Percentiles rank a stretch among this genome's conserved stretches.
phyloP scores from a whole-genome alignment of 1,284 basidiomycete species.

The Leccinum solheimii region DNA sequence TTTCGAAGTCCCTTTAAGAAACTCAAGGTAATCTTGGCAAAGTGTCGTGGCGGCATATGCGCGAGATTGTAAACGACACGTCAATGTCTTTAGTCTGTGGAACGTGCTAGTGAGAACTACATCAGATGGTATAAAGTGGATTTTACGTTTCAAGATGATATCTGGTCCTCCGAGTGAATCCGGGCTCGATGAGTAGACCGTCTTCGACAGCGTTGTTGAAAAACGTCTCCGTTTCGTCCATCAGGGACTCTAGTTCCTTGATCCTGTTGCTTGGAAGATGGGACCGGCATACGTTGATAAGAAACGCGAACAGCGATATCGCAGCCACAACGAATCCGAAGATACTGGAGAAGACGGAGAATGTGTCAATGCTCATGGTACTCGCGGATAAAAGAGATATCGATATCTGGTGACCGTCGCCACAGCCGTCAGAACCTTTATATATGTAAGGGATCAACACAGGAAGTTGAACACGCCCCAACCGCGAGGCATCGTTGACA shows the following conservation, averaged over 20 bases:
- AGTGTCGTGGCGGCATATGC: constrained; percentile 6
- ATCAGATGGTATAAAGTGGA: neutral
- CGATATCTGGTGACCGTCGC: neutral
- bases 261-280: constrained; percentile 16
- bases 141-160: neutral
- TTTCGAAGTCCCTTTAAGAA: constrained; percentile 9
- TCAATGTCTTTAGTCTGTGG: neutral
- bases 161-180: neutral
- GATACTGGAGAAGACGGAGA: constrained; percentile 4
- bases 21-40: constrained; percentile 1
- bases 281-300: neutral
- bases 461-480: neutral
- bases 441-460: neutral
- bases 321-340: constrained; percentile 6
- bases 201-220: constrained; percentile 11
- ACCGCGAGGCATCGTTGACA: neutral
- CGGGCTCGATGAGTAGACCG: constrained; percentile 3
- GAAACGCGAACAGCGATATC: neutral
- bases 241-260: constrained; percentile 3
- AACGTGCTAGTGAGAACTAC: neutral
- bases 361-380: neutral
- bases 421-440: too few relatives aligned
- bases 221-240: constrained; percentile 7
- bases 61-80: neutral
- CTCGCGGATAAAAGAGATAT: neutral